Evolutionary conservation across 352 stramenopile species (phyloP), one percentile per base, ranked within the genome.

Genomic region (Pythium rhizo-oryzae): DNA sequence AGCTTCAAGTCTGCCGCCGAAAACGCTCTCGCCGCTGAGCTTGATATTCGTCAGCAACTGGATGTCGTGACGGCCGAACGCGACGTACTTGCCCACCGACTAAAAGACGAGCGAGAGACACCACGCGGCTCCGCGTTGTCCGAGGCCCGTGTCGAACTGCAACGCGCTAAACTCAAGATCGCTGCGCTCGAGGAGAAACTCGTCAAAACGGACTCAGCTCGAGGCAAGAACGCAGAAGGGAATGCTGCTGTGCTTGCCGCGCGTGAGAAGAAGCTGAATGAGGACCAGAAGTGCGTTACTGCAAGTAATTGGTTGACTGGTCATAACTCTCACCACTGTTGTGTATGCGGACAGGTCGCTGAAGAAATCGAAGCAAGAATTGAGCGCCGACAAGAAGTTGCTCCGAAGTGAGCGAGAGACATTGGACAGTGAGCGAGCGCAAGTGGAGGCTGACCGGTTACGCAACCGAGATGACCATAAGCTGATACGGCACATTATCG

Each of bases 151-250:
- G 78, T 77, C 2, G 83, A 90, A 37, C 43, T 91, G n/a, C 74
- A 85, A 55, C 81, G 77, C 19, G 83, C 83, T 9, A 79, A 79
- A 55, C 72, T 82, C 30, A 87, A 83, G 58, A 84, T 88, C 25
- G 58, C 62, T 0, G 24, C 57, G 8, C 62, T 91, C 1, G 81
- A 91, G 67, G 74, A 79, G 2, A 78, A 84, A 46, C 46, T 86
- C 65, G 69, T 55, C 28, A 71, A 69, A 25, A 56, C 47, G 1
- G 66, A 80, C 21, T 69, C 21, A 23, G 61, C 65, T 13, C 66
- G 74, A 39, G 52, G 49, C 44, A 87, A 73, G 46, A 76, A 90
- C 60, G 33, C 72, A 12, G 78, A 87, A n/a, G 49, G 35, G 12
- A 88, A 80, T 37, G 41, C 72, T 8, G 62, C 70, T 2, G 58